Evolutionary conservation across 2,329 filamentous ascomycete species (phyloP), one percentile per base, ranked within the genome.

Genomic region (Arthroderma uncinatum): DNA sequence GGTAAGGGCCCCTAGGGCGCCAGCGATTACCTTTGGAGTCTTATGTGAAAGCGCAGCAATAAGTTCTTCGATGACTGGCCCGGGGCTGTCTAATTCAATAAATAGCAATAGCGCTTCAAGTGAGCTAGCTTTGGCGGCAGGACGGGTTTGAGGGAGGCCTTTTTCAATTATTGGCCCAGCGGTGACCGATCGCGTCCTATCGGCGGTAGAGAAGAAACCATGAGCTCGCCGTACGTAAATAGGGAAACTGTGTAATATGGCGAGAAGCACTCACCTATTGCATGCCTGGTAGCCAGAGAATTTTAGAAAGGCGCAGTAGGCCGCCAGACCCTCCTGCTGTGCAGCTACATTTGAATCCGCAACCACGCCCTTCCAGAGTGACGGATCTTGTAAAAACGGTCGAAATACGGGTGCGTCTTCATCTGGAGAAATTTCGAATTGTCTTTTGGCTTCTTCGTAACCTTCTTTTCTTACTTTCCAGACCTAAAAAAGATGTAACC

Each of bases 391-490:
- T 60, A 93, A 74, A 67, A 97, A 98, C 0, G 92, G 89, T 64
- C 84, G 81, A 66, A 98, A 96, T 36, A 85, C 85, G 10, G 90
- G 84, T 69, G 94, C 87, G 64, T 84, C 81, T 70, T 97, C 92
- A 73, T 91, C 86, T 60, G 89, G 85, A 4, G 91, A 89, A 58
- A 82, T 78, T 69, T 90, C 85, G 71, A 98, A 97, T 64, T 85
- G 82, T 71, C 93, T 91, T 40, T 86, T 82, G 19, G 89, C 91
- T 64, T 93, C 89, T 78, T 98, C 93, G 70, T 97, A 98, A 55
- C 85, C 93, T 68, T 83, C 84, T 75, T 98, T 98, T 67, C 93
- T 83, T 42, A 95, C 91, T 80, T 98, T 98, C 93, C 93, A 98
- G 67, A 87, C 82, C 86, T 87, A 65, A 28, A 33, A 42, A 37